These are phyloP conservation scores for Blastobotrys serpentis DNA, from an alignment of 1,139 yeast genomes.

Conservation along the genomic window DNA sequence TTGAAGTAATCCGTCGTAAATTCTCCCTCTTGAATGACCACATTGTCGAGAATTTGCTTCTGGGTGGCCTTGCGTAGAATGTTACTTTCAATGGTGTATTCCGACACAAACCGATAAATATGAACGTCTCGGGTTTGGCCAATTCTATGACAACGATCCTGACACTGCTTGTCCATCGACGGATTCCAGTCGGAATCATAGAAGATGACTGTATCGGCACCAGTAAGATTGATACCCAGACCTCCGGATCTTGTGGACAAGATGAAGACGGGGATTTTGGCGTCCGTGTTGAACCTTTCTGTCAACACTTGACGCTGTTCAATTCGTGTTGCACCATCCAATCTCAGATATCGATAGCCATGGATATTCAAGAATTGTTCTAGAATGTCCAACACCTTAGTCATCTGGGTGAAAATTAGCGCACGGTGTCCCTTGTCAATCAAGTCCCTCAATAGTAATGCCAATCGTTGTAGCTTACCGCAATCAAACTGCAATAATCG, in stretches of 20 bases:
- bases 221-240: conserved; percentile 92
- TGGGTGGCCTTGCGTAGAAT: conserved; percentile 93
- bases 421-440: conserved; percentile 90
- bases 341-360: conserved; percentile 89
- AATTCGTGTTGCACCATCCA: conserved; percentile 96
- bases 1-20: conserved; percentile 96
- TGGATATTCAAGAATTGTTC: conserved; percentile 93
- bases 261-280: conserved; percentile 85
- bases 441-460: conserved; percentile 69
- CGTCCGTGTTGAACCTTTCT: conserved; percentile 85
- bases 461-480: conserved; percentile 89
- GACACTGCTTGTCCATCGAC: conserved; percentile 99
- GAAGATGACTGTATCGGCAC: conserved; percentile 98
- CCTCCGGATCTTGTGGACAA: conserved; percentile 97
- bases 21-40: conserved; percentile 96
- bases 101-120: conserved; percentile 92
- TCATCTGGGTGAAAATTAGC: conserved; percentile 96
- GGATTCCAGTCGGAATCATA: conserved; percentile 99
- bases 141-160: conserved; percentile 97
- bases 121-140: conserved; percentile 98
- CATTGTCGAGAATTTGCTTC: conserved; percentile 90
- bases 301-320: conserved; percentile 95
- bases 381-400: conserved; percentile 86
- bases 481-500: conserved; percentile 91
- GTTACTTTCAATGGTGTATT: conserved; percentile 93